Evolutionary conservation across 2,329 filamentous ascomycete species (phyloP), one percentile per base, ranked within the genome.

Genomic region (Dryadomyces quercus-mongolicae): DNA sequence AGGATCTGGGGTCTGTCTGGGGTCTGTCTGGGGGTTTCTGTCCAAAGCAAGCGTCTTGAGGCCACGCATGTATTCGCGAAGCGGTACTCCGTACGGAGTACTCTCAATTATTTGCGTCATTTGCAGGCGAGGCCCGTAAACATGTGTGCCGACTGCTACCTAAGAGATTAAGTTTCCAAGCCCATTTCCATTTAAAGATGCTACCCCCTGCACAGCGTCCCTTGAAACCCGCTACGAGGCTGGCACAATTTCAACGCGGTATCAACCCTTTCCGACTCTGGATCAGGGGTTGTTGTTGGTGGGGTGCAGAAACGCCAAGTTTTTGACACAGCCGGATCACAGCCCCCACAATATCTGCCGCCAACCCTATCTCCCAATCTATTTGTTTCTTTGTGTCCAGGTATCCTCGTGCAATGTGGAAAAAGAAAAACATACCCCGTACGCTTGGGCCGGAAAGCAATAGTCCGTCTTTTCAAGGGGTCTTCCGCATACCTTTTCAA

Each of bases 211-310:
- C 21, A 9, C 42, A 7, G 3, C n/a, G 43, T 60, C 66, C 71
- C 72, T 74, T 77, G 73, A 79, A 79, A 79, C 76, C 70, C 71
- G 70, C 73, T 74, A 74, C 69, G 61, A 63, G 61, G 65, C 66
- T 68, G 69, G 68, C 62, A 66, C 67, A 74, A 74, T 72, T 71
- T 77, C 73, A 71, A 65, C 63, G 66, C 59, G 62, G 71, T 74
- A 66, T 74, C 74, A 74, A 68, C 64, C 65, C 65, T 69, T 68
- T 57, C 62, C 61, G 9, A 38, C 60, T 62, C 25, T 20, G 12
- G 20, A 31, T 49, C 52, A 54, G 47, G 52, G 47, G 52, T 18
- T 8, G 12, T 9, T 2, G 6, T 13, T 20, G 36, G 20, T 42
- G 52, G 36, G 43, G 44, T 34, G 4, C 7, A 3, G 12, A 1